Conservation (phyloP, 2,329 filamentous ascomycete species). For the Pseudocercospora pini-densiflorae region DNA sequence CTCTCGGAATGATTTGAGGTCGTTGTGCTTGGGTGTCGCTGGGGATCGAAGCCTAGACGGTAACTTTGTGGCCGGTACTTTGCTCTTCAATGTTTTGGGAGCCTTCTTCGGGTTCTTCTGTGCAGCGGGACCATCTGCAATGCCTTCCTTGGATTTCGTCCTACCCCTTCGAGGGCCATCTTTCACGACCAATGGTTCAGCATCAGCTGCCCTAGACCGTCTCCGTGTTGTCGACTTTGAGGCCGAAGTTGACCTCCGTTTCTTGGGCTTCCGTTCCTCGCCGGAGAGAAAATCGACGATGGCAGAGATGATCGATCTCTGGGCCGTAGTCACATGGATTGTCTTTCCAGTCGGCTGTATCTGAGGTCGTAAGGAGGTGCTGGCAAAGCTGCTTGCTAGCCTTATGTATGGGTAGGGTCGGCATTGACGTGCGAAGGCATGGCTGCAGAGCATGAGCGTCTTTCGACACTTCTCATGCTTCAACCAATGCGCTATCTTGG, state of each 20-base stretch:
- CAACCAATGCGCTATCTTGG: constrained; percentile 21
- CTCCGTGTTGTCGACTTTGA: neutral
- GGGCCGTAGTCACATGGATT: neutral
- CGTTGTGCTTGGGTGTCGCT: constrained; percentile 58
- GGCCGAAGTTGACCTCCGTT: neutral
- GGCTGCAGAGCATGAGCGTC: constrained; percentile 26
- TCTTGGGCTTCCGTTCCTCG: neutral
- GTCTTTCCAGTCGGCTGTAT: neutral
- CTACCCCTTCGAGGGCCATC: neutral
- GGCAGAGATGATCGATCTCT: neutral
- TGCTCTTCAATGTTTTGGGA: neutral
- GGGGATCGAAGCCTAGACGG: constrained; percentile 29
- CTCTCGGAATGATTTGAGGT: constrained; percentile 67
- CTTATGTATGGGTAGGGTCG: constrained; percentile 8
- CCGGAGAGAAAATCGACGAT: neutral
- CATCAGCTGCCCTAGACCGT: neutral
- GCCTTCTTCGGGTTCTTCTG: neutral
- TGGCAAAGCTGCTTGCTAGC: constrained; percentile 11
- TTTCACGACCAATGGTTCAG: neutral
- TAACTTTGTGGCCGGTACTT: neutral
- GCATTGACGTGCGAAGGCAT: constrained; percentile 17
- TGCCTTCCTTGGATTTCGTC: neutral
- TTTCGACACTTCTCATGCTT: constrained; percentile 23
- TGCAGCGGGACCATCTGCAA: neutral
- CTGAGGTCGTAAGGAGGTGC: neutral